phyloP scores from a whole-genome alignment of 768 basidiomycete genomes.

The Hysterangium stoloniferum region DNA sequence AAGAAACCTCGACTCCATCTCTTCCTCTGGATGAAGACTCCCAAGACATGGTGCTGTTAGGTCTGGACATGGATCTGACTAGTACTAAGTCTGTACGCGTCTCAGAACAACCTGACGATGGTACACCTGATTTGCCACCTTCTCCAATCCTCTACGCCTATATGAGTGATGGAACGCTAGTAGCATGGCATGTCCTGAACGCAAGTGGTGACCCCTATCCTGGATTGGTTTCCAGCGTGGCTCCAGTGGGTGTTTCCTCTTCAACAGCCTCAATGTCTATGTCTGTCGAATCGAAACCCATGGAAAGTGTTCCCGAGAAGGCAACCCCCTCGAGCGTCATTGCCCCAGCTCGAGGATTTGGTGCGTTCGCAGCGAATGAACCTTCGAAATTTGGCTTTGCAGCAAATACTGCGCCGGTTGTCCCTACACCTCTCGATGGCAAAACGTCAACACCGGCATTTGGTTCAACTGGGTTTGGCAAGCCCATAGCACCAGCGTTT shows the following conservation, averaged over 20 bases:
- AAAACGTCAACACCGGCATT: constrained; percentile 27
- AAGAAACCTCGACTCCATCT: constrained; percentile 44
- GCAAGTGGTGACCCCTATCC: constrained; percentile 44
- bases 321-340: not conserved
- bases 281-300: constrained; percentile 17
- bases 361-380: not conserved
- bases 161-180: constrained; percentile 69
- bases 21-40: constrained; percentile 62
- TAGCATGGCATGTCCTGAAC: constrained; percentile 65
- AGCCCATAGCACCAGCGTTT: constrained; percentile 15
- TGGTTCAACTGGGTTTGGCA: constrained; percentile 17
- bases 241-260: not conserved
- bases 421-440: constrained; percentile 23
- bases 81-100: constrained; percentile 30
- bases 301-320: not conserved
- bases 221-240: constrained; percentile 34
- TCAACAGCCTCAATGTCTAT: constrained; percentile 8
- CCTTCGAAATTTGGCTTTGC: not conserved
- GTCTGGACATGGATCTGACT: constrained; percentile 61
- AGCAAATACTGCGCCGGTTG: constrained; percentile 24
- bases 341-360: constrained; percentile 5
- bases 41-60: constrained; percentile 63
- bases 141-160: constrained; percentile 68
- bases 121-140: constrained; percentile 29
- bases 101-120: constrained; percentile 32